Percentiles rank a stretch among this genome's conserved stretches.
These are phyloP conservation scores for Cardamine resedifolia DNA, from an alignment of 345 rosid species.

Conservation along the genomic window DNA sequence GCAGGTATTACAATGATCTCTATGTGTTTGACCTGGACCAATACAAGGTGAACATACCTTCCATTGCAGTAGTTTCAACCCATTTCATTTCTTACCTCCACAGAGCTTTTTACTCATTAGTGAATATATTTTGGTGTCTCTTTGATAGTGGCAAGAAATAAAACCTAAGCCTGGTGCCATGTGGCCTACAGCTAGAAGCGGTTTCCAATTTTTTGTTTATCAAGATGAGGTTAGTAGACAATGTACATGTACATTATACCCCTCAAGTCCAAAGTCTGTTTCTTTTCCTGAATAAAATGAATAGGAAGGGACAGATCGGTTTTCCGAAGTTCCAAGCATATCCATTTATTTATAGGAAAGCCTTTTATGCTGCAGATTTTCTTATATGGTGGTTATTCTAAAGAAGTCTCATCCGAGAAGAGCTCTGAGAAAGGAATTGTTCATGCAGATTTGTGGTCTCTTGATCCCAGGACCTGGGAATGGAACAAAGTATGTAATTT, in stretches of 20 bases:
- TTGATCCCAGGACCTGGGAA: conserved; percentile 98
- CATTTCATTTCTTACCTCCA: background rate
- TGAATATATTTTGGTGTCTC: conserved; percentile 31
- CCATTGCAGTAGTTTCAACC: background rate
- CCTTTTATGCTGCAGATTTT: conserved; percentile 52
- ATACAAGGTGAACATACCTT: conserved; percentile 63
- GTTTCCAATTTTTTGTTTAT: conserved; percentile 84
- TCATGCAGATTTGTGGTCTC: conserved; percentile 95
- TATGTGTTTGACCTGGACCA: conserved; percentile 84
- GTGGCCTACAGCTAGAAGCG: conserved; percentile 97
- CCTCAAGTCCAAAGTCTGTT: background rate
- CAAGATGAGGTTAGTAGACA: conserved; percentile 73
- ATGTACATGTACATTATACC: conserved; percentile 11
- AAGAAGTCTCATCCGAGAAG: conserved; percentile 86
- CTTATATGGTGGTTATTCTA: conserved; percentile 92
- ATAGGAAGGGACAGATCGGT: background rate
- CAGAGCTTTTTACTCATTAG: background rate
- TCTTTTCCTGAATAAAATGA: background rate
- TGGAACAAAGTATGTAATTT: conserved; percentile 83
- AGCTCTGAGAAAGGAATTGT: conserved; percentile 86
- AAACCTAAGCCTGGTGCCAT: conserved; percentile 86
- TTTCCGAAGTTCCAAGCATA: background rate
- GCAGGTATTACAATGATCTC: conserved; percentile 85
- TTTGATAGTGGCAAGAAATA: conserved; percentile 93
- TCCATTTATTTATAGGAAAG: background rate